These are phyloP conservation scores for Strobilomyces dryophilus DNA, from an alignment of 768 basidiomycete species.

Conservation along the genomic window DNA sequence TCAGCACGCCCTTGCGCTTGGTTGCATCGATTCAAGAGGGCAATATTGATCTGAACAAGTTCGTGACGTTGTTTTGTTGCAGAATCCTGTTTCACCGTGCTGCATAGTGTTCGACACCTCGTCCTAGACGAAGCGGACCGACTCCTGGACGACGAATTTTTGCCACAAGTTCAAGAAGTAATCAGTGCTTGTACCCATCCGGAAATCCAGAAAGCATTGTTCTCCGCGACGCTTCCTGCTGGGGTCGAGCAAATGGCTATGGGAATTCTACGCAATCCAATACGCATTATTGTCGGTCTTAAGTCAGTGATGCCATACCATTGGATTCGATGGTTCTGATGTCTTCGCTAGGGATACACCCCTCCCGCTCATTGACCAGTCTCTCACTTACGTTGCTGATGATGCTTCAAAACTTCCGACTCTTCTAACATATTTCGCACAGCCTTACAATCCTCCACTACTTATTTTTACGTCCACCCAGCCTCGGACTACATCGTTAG, in stretches of 20 bases:
- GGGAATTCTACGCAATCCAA: slow-evolving; percentile 78
- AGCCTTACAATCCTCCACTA: slow-evolving; percentile 86
- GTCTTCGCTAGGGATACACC: slow-evolving; percentile 74
- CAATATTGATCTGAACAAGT: slow-evolving; percentile 70
- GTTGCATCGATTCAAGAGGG: slow-evolving; percentile 75
- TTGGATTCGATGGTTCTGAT: slow-evolving; percentile 12
- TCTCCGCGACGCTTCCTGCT: slow-evolving; percentile 93
- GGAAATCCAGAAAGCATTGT: slow-evolving; percentile 78
- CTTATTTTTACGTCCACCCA: slow-evolving; percentile 92
- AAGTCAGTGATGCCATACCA: slow-evolving; percentile 55
- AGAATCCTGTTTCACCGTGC: slow-evolving; percentile 2
- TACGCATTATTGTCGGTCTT: slow-evolving; percentile 92
- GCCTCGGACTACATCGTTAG: slow-evolving; percentile 73
- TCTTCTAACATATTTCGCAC: slow-evolving; percentile 71
- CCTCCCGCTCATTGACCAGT: slow-evolving; percentile 83
- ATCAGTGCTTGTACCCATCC: slow-evolving; percentile 69
- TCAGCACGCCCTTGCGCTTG: slow-evolving; percentile 88
- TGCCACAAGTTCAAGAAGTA: slow-evolving; percentile 85
- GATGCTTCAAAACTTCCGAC: slow-evolving; percentile 94
- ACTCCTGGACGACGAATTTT: slow-evolving; percentile 85
- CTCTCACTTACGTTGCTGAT: slow-evolving; percentile 86
- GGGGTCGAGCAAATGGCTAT: slow-evolving; percentile 84
- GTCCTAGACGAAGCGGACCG: slow-evolving; percentile 91
- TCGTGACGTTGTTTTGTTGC: slow-evolving; percentile 25
- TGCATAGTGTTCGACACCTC: slow-evolving; percentile 72